Evolutionary conservation across 495 filamentous ascomycete genomes (phyloP), one percentile per base, ranked within the genome.

Genomic region (Chaetomium cochliodes): DNA sequence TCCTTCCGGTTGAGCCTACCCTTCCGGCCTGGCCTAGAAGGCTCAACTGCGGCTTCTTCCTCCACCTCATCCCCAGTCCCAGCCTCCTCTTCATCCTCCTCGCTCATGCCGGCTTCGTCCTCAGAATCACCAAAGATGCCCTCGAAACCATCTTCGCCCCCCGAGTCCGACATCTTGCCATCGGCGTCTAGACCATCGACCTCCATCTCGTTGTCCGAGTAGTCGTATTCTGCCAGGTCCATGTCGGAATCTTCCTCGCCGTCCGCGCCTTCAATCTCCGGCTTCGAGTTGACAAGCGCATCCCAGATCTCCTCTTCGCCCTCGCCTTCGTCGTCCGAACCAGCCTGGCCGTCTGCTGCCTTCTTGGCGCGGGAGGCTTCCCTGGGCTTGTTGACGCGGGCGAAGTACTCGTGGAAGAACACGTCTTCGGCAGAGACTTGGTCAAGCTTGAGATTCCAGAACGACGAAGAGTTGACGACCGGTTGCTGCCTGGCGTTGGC

Each of bases 361-460:
- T 88, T 86, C 65, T 81, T 82, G 20, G 74, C 69, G 64, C 86
- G 84, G 73, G 88, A 86, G 33, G 67, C 64, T 58, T 75, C 72
- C 33, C 77, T 80, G 58, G 82, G 84, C 74, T 90, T 93, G 51
- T 89, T 89, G 49, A 92, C 77, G 58, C 89, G 85, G 65, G 84
- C 86, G 75, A 98, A 98, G 85, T 98, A 98, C 63, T 89, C 86
- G 77, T 98, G 94, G 85, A 98, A 98, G 85, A 98, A 98, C 50
- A 90, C 92, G 69, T 98, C 96, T 70, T 98, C 92, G 0, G 87
- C 90, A 0, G 87, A 85, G 12, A 98, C 87, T 49, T 98, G 88
- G 55, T 90, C 88, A n/a, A 85, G 81, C 74, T 89, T 91, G 83
- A 90, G 89, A 69, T 88, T 88, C 92, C 92, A 97, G 83, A 98